Percentiles rank a stretch among this genome's conserved stretches.
phyloP scores from a whole-genome alignment of 768 basidiomycete genomes.

The Suillus brevipes region DNA sequence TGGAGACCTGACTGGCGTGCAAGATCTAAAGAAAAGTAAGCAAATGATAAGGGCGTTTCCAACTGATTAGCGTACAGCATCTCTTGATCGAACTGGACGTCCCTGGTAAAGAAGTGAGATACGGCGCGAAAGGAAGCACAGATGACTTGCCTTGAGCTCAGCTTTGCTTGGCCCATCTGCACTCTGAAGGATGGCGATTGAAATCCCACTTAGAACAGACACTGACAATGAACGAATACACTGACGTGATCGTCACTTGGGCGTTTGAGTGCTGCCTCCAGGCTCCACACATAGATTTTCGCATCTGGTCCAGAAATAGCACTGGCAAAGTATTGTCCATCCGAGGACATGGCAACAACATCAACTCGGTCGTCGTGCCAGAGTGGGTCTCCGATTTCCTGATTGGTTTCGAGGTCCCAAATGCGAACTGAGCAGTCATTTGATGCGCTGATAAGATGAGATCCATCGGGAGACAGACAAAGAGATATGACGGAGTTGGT shows the following conservation, averaged over 20 bases:
- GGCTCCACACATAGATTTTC: conserved; percentile 79
- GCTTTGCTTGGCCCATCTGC: neutral
- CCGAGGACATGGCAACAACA: conserved; percentile 50
- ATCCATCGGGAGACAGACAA: neutral
- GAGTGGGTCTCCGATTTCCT: conserved; percentile 33
- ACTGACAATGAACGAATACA: neutral
- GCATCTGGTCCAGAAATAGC: conserved; percentile 62
- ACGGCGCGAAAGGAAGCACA: neutral
- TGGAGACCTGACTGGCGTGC: neutral
- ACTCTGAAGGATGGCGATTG: neutral
- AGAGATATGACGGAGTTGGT: neutral
- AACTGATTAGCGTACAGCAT: neutral
- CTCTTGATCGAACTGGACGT: neutral
- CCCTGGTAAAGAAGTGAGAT: neutral
- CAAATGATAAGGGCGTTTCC: neutral
- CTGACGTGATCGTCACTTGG: neutral
- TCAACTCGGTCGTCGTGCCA: conserved; percentile 80
- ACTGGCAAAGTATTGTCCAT: conserved; percentile 75
- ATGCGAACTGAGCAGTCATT: neutral
- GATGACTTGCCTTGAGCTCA: neutral
- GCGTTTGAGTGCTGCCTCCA: conserved; percentile 32
- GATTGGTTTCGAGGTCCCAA: conserved; percentile 1
- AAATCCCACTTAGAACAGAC: neutral
- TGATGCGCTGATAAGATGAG: neutral
- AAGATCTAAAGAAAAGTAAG: neutral